These are phyloP conservation scores for Pichia sp. DNA, from an alignment of 1,139 yeast genomes.

Conservation along the genomic window DNA sequence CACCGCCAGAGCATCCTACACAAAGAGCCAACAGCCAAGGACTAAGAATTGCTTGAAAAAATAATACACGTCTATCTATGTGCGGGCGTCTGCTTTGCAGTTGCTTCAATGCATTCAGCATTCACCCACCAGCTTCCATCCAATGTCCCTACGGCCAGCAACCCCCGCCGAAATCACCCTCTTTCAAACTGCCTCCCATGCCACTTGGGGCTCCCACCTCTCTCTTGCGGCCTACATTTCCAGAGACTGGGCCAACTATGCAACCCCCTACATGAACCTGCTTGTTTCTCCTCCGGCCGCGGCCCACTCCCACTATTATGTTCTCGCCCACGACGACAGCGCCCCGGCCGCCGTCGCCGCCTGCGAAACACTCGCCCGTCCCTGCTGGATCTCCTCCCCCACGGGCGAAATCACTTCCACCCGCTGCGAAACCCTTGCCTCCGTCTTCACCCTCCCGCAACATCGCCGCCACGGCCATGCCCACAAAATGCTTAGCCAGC, in stretches of 20 bases:
- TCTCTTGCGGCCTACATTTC: background rate
- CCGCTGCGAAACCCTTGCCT: background rate
- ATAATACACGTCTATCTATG: too few relatives aligned
- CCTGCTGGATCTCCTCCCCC: background rate
- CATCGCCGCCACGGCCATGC: background rate
- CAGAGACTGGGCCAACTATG: background rate
- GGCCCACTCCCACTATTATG: background rate
- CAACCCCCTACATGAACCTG: background rate
- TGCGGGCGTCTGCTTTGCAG: too few relatives aligned
- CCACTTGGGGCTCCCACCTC: background rate
- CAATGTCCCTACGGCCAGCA: background rate
- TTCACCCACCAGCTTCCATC: too few relatives aligned
- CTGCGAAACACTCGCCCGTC: background rate
- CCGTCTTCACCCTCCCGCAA: background rate
- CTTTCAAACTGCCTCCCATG: background rate
- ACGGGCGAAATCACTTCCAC: background rate
- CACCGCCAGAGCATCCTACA: too few relatives aligned
- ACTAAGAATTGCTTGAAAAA: too few relatives aligned
- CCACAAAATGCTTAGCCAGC: background rate
- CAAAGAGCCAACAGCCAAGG: too few relatives aligned
- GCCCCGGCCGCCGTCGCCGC: background rate
- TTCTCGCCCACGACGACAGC: background rate
- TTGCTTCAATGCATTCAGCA: too few relatives aligned
- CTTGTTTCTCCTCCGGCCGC: background rate
- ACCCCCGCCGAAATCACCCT: background rate